These are phyloP conservation scores for Fusarium tjaetaba DNA, from an alignment of 2,329 filamentous ascomycete species.

Conservation along the genomic window DNA sequence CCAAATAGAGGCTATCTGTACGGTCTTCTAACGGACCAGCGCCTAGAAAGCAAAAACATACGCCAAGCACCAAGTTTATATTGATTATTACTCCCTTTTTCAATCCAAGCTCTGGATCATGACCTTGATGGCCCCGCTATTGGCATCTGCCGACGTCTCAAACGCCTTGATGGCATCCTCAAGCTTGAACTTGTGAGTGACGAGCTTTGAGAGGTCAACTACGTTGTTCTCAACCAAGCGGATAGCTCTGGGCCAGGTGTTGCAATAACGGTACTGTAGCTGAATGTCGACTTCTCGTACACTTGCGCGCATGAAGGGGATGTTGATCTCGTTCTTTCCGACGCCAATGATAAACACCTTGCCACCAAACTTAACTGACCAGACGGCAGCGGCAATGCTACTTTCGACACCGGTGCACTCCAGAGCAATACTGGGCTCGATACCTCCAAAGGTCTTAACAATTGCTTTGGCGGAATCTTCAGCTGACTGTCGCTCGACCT, in stretches of 20 bases:
- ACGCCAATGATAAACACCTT: constrained; percentile 98
- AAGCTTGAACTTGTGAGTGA: constrained; percentile 86
- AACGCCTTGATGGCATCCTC: constrained; percentile 93
- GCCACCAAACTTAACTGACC: constrained; percentile 91
- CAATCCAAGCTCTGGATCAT: constrained; percentile 81
- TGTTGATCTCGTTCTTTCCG: constrained; percentile 92
- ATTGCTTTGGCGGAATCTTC: constrained; percentile 81
- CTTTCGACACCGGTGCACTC: constrained; percentile 97
- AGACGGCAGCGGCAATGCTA: constrained; percentile 86
- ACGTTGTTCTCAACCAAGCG: constrained; percentile 85
- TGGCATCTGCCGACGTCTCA: constrained; percentile 85
- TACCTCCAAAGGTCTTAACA: constrained; percentile 72
- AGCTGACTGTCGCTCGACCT: constrained; percentile 72
- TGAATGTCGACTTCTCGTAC: constrained; percentile 93
- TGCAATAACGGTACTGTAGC: constrained; percentile 96
- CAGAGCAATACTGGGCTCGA: constrained; percentile 83
- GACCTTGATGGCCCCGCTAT: constrained; percentile 97
- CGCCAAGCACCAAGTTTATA: constrained; percentile 38
- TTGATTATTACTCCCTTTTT: constrained; percentile 16
- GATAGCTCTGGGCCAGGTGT: constrained; percentile 96
- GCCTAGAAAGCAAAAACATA: constrained; percentile 37
- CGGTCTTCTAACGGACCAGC: constrained; percentile 27
- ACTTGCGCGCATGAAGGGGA: constrained; percentile 93
- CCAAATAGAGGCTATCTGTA: constrained; percentile 21
- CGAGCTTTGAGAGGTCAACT: constrained; percentile 81